phyloP scores from a whole-genome alignment of 2,329 filamentous ascomycete species.

The Stagonosporopsis tanaceti region DNA sequence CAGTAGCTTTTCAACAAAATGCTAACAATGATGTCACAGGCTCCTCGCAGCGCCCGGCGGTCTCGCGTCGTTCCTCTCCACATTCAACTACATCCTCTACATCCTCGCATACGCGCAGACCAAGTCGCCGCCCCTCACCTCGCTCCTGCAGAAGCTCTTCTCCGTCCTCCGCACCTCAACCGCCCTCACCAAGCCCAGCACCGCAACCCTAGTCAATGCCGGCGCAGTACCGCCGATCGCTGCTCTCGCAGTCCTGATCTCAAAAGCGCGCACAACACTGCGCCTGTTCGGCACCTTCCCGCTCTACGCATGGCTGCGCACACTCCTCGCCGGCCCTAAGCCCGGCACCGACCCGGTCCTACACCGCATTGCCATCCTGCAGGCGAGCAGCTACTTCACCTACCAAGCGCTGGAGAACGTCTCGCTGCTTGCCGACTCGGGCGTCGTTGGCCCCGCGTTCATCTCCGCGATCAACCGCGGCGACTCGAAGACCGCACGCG shows the following conservation, averaged over 20 bases:
- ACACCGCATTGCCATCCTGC: conserved; percentile 52
- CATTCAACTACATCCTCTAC: conserved; percentile 58
- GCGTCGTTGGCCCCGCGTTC: conserved; percentile 46
- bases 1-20: conserved; percentile 9
- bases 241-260: conserved; percentile 51
- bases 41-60: conserved; percentile 55
- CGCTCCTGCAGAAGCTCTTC: conserved; percentile 41
- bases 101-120: conserved; percentile 54
- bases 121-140: conserved; percentile 45
- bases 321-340: conserved; percentile 52
- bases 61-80: conserved; percentile 55
- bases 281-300: conserved; percentile 55
- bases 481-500: conserved; percentile 41
- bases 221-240: conserved; percentile 43
- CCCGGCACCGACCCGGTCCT: conserved; percentile 52
- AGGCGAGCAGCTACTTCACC: conserved; percentile 53
- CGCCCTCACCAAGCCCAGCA: conserved; percentile 32
- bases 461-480: conserved; percentile 50
- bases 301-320: conserved; percentile 55
- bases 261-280: conserved; percentile 54
- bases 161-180: conserved; percentile 44
- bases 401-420: conserved; percentile 57
- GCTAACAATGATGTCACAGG: conserved; percentile 33
- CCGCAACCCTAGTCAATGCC: conserved; percentile 35
- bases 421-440: conserved; percentile 53